phyloP scores from a whole-genome alignment of 2,329 filamentous ascomycete species.

The Claviceps purpurea region DNA sequence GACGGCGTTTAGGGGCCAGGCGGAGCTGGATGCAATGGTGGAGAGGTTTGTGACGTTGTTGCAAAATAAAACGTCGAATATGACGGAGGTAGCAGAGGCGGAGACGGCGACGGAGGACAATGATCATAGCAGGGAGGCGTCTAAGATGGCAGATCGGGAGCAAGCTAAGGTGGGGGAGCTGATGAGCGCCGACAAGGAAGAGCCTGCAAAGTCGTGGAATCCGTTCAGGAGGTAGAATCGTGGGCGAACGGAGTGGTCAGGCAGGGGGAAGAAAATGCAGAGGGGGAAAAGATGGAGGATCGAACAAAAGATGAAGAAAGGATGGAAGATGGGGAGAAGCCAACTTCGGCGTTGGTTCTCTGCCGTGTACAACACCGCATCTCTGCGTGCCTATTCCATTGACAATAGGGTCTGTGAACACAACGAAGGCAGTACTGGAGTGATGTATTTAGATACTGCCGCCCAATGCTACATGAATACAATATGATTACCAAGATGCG shows the following conservation, averaged over 20 bases:
- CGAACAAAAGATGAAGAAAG: not conserved
- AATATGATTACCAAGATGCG: not conserved
- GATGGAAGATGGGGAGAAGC: not conserved
- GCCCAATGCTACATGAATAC: not conserved
- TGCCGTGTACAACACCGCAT: not conserved
- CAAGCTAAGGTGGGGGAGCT: constrained; percentile 20
- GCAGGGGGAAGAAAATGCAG: not conserved
- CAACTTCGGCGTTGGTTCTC: not conserved
- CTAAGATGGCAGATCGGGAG: constrained; percentile 14
- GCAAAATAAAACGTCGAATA: not conserved
- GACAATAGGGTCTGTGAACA: not conserved
- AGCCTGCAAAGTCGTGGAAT: constrained; percentile 10
- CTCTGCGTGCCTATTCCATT: not conserved
- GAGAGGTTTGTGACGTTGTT: constrained; percentile 22
- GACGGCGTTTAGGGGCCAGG: constrained; percentile 60
- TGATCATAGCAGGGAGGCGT: constrained; percentile 10
- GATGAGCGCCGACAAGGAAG: constrained; percentile 17
- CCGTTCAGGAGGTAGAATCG: constrained; percentile 1
- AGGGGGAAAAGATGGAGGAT: not conserved
- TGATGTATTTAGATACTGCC: not conserved
- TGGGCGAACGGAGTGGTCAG: not conserved
- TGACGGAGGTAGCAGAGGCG: not conserved
- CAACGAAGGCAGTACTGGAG: not conserved
- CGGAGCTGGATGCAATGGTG: constrained; percentile 55
- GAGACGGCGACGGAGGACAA: constrained; percentile 7